Evolutionary conservation across 257 asterid species (phyloP).

Genomic region (Nyctanthes arbortristis): DNA sequence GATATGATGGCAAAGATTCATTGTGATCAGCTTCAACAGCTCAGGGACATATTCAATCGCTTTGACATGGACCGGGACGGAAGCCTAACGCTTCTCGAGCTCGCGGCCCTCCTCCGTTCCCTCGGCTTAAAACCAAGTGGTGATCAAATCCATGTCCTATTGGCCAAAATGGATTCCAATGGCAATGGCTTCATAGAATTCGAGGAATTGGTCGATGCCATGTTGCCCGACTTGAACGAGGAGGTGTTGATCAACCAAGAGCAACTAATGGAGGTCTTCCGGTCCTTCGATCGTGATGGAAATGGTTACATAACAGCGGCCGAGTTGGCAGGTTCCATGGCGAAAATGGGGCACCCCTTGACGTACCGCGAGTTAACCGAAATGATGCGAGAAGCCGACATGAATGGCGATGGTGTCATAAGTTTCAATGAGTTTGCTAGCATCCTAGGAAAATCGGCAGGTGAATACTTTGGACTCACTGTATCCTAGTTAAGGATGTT

Average conservation of each 20-base stretch:
- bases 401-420: conserved; percentile 64
- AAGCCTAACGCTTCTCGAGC: conserved; percentile 53
- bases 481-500: conserved; percentile 22
- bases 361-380: conserved; percentile 42
- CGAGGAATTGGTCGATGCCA: conserved; percentile 47
- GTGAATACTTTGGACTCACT: conserved; percentile 46
- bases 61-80: conserved; percentile 55
- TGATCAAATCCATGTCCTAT: conserved; percentile 40
- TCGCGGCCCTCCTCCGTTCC: conserved; percentile 54
- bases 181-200: conserved; percentile 58
- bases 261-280: conserved; percentile 51
- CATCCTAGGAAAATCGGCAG: conserved; percentile 49
- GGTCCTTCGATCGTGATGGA: conserved; percentile 56
- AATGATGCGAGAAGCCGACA: conserved; percentile 56
- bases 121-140: conserved; percentile 50
- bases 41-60: conserved; percentile 45
- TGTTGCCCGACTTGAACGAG: conserved; percentile 51
- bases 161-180: conserved; percentile 48
- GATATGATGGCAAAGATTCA: conserved; percentile 33
- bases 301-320: conserved; percentile 54
- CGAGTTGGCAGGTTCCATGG: conserved; percentile 57
- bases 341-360: conserved; percentile 56
- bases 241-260: conserved; percentile 50
- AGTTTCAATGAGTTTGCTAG: conserved; percentile 58
- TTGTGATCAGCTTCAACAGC: conserved; percentile 45